These are phyloP conservation scores for Cercospora sojina DNA, from an alignment of 2,329 filamentous ascomycete genomes.

Conservation along the genomic window DNA sequence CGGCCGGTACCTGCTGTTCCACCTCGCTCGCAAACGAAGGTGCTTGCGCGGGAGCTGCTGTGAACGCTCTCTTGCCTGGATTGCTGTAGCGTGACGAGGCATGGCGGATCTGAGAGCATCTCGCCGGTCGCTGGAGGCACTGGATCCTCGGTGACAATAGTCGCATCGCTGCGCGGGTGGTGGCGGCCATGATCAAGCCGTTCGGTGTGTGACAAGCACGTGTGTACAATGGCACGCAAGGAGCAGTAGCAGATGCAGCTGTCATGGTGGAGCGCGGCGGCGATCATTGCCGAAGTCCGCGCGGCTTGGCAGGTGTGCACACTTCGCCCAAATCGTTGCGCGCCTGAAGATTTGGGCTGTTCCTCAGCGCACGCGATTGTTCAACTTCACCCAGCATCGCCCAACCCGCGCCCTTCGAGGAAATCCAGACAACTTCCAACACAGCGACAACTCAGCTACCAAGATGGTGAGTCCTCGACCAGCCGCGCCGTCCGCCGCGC, in stretches of 20 bases:
- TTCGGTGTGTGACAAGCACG: not conserved
- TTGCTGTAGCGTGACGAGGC: constrained; percentile 40
- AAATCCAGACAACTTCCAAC: constrained; percentile 29
- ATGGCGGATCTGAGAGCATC: constrained; percentile 29
- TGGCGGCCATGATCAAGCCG: constrained; percentile 26
- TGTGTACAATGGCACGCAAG: not conserved
- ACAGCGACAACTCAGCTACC: constrained; percentile 30
- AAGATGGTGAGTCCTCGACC: constrained; percentile 29
- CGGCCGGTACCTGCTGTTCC: constrained; percentile 12
- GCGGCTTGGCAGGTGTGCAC: constrained; percentile 1
- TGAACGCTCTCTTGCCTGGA: constrained; percentile 32
- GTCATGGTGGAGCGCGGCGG: constrained; percentile 2
- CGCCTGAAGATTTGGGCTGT: not conserved
- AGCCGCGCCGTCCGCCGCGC: not conserved
- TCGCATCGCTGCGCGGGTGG: constrained; percentile 34
- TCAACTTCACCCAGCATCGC: constrained; percentile 14
- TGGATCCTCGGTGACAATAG: constrained; percentile 34
- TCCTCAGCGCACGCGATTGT: constrained; percentile 9
- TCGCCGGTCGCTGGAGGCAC: constrained; percentile 24
- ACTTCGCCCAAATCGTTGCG: constrained; percentile 2
- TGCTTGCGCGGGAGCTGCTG: constrained; percentile 27
- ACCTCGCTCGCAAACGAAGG: constrained; percentile 26
- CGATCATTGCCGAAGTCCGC: constrained; percentile 4
- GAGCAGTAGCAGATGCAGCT: constrained; percentile 2
- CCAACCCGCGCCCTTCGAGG: constrained; percentile 29